Conservation (phyloP, 78 protist genomes). For the Bodo saltans region DNA sequence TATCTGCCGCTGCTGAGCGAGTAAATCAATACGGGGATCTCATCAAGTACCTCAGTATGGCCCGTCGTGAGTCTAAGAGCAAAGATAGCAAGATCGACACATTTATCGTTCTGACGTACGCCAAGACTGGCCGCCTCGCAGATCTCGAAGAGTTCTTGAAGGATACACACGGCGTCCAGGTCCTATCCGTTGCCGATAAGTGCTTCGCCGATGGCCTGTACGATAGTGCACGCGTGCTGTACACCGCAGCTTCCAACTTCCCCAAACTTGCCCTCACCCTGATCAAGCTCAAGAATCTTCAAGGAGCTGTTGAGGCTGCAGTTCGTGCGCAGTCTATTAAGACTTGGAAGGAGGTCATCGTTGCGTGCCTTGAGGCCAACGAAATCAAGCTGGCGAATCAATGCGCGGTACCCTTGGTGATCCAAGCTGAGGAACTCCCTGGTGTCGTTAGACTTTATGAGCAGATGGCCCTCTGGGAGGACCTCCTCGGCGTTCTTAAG, state of each 20-base stretch:
- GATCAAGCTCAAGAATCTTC: constrained; percentile 70
- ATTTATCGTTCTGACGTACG: constrained; percentile 88
- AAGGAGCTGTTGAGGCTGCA: constrained; percentile 97
- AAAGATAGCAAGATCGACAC: constrained; percentile 90
- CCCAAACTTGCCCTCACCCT: constrained; percentile 88
- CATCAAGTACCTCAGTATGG: constrained; percentile 36
- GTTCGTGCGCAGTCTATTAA: constrained; percentile 89
- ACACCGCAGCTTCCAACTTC: constrained; percentile 80
- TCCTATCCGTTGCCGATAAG: constrained; percentile 88
- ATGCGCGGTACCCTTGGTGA: constrained; percentile 91
- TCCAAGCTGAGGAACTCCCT: constrained; percentile 91
- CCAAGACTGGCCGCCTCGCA: constrained; percentile 81
- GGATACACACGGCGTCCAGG: constrained; percentile 59
- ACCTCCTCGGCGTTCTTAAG: constrained; percentile 72
- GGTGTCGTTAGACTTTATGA: constrained; percentile 78
- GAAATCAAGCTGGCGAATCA: constrained; percentile 97
- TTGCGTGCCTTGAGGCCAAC: constrained; percentile 90
- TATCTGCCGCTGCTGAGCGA: constrained; percentile 24
- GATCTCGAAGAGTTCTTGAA: constrained; percentile 97
- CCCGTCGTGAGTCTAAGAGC: constrained; percentile 4
- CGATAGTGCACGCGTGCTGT: constrained; percentile 93
- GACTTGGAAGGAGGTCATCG: constrained; percentile 95
- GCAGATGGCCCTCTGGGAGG: constrained; percentile 74
- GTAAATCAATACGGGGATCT: constrained; percentile 31
- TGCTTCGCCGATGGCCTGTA: constrained; percentile 88